These are phyloP conservation scores for Russula abietina DNA, from an alignment of 768 basidiomycete genomes.

Conservation along the genomic window DNA sequence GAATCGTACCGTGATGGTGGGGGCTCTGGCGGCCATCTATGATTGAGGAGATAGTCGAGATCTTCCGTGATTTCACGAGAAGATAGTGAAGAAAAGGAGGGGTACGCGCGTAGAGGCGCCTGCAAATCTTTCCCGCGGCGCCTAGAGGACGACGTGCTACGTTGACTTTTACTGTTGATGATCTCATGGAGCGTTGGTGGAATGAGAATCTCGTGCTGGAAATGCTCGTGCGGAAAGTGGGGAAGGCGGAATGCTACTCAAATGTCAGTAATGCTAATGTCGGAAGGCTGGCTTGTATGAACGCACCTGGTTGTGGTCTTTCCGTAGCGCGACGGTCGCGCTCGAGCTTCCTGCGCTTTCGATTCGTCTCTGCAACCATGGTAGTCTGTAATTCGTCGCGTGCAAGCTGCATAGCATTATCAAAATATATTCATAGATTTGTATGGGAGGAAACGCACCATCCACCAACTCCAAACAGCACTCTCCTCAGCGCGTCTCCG, in stretches of 20 bases:
- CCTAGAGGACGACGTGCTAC: conserved; percentile 31
- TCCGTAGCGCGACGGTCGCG: conserved; percentile 77
- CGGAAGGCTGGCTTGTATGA: not conserved
- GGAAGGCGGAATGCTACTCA: conserved; percentile 57
- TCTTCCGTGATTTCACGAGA: conserved; percentile 31
- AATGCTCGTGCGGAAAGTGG: conserved; percentile 41
- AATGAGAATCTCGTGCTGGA: conserved; percentile 46
- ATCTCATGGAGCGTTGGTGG: conserved; percentile 64
- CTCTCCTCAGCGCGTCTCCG: conserved; percentile 65
- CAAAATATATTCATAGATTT: conserved; percentile 1
- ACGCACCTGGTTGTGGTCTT: conserved; percentile 65
- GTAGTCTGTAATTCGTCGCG: conserved; percentile 77
- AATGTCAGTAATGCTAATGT: not conserved
- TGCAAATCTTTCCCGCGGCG: conserved; percentile 22
- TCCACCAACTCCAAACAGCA: conserved; percentile 88
- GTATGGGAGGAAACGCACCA: conserved; percentile 5
- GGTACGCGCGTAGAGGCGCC: conserved; percentile 27
- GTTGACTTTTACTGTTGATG: conserved; percentile 54
- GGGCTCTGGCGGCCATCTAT: conserved; percentile 26
- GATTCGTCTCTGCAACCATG: conserved; percentile 85
- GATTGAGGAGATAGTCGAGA: conserved; percentile 29
- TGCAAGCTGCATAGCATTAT: conserved; percentile 44
- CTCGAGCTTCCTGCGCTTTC: conserved; percentile 79
- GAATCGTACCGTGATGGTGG: conserved; percentile 14
- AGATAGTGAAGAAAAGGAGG: conserved; percentile 30